A percentile compares a stretch with the other conserved stretches of the same genome.
phyloP scores from a whole-genome alignment of 2,329 filamentous ascomycete species.

The Geosmithia morbida region DNA sequence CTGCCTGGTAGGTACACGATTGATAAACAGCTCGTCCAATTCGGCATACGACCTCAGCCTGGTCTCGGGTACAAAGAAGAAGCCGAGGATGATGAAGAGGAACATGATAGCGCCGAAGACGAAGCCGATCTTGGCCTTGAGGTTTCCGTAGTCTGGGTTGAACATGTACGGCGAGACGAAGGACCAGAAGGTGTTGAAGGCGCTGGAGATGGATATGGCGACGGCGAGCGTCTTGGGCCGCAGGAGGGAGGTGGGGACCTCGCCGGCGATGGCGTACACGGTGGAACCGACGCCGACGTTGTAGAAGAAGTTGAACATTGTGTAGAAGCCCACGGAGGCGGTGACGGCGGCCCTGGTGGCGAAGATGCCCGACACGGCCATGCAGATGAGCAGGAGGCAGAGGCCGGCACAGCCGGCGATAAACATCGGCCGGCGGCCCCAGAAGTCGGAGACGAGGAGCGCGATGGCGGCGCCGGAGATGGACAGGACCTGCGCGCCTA shows the following conservation, averaged over 20 bases:
- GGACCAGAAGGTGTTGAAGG: slow-evolving; percentile 3
- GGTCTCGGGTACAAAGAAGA: slow-evolving; percentile 4
- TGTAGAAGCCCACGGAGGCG: slow-evolving; percentile 8
- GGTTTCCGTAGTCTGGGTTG: slow-evolving; percentile 5
- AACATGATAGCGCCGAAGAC: slow-evolving; percentile 5
- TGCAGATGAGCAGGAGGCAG: slow-evolving; percentile 10
- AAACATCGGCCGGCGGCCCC: slow-evolving; percentile 14
- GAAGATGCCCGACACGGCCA: slow-evolving; percentile 12
- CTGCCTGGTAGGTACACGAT: slow-evolving; percentile 8
- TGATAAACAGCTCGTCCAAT: slow-evolving; percentile 13
- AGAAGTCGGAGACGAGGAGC: slow-evolving; percentile 11
- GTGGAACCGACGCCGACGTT: slow-evolving; percentile 7
- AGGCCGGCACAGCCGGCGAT: slow-evolving; percentile 10
- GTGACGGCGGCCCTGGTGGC: slow-evolving; percentile 9
- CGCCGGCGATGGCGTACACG: slow-evolving; percentile 10
- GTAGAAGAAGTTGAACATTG: slow-evolving; percentile 7
- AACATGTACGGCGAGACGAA: slow-evolving; percentile 6
- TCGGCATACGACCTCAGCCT: slow-evolving; percentile 11
- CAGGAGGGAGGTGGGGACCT: slow-evolving; percentile 8
- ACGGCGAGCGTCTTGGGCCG: slow-evolving; percentile 4
- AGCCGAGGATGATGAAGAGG: slow-evolving; percentile 4
- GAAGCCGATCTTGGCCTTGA: slow-evolving; percentile 6
- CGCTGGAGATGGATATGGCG: slow-evolving; percentile 4
- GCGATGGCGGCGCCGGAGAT: slow-evolving; percentile 13
- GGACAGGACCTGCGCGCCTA: slow-evolving; percentile 14